phyloP scores from a whole-genome alignment of 495 filamentous ascomycete species.

The Elaphomyces granulatus region DNA sequence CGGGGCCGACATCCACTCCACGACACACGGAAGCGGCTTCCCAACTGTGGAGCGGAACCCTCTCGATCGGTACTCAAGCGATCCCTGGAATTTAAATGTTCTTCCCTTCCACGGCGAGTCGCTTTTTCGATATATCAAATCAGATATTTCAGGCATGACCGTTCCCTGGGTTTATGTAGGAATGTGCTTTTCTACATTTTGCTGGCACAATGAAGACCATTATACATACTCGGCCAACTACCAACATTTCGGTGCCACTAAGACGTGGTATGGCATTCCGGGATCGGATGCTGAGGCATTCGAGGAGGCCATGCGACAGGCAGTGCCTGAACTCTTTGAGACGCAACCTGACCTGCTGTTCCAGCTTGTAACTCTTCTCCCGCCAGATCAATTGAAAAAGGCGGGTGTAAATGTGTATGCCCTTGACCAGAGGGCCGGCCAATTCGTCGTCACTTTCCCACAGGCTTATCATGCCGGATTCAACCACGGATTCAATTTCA shows the following conservation, averaged over 20 bases:
- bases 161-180: slow-evolving; percentile 99
- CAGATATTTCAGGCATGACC: slow-evolving; percentile 99
- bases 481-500: slow-evolving; percentile 98
- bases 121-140: slow-evolving; percentile 91
- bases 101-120: slow-evolving; percentile 84
- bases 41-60: slow-evolving; percentile 90
- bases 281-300: slow-evolving; percentile 87
- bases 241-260: slow-evolving; percentile 95
- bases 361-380: slow-evolving; percentile 87
- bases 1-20: slow-evolving; percentile 95
- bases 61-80: slow-evolving; percentile 64
- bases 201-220: slow-evolving; percentile 98
- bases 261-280: slow-evolving; percentile 99
- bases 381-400: slow-evolving; percentile 87
- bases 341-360: slow-evolving; percentile 94
- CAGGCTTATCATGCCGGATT: slow-evolving; percentile 88
- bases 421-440: slow-evolving; percentile 84
- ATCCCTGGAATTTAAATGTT: slow-evolving; percentile 95
- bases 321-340: slow-evolving; percentile 92
- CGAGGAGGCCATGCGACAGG: slow-evolving; percentile 86
- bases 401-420: slow-evolving; percentile 89
- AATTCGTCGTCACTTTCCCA: slow-evolving; percentile 91
- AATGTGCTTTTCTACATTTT: slow-evolving; percentile 99
- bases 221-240: slow-evolving; percentile 98
- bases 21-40: slow-evolving; percentile 95